A percentile compares a stretch with the other conserved stretches of the same genome.
These are phyloP conservation scores for Xylaria sp. DNA, from an alignment of 2,329 filamentous ascomycete species.

Conservation along the genomic window DNA sequence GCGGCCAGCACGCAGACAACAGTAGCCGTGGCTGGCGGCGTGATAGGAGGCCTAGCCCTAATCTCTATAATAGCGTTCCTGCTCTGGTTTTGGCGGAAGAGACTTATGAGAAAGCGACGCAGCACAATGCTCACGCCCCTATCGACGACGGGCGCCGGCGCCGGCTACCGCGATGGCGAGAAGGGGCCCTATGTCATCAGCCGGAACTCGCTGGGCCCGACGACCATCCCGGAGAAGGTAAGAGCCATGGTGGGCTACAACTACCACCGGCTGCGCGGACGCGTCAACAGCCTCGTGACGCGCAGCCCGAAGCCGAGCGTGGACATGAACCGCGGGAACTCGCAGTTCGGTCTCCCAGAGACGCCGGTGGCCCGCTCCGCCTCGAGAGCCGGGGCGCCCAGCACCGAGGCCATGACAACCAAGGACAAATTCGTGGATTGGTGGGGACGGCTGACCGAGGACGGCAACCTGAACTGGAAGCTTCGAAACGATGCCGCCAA, in stretches of 20 bases:
- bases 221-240: conserved; percentile 57
- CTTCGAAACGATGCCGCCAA: conserved; percentile 46
- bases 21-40: conserved; percentile 62
- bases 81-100: conserved; percentile 63
- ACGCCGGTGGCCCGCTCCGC: conserved; percentile 53
- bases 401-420: conserved; percentile 42
- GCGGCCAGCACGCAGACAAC: conserved; percentile 51
- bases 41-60: conserved; percentile 62
- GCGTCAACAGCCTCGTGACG: conserved; percentile 49
- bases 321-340: conserved; percentile 64
- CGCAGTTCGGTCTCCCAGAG: conserved; percentile 58
- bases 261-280: conserved; percentile 52
- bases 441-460: conserved; percentile 58
- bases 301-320: conserved; percentile 55
- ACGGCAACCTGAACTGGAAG: conserved; percentile 54
- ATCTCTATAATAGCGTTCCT: conserved; percentile 60
- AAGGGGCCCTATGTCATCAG: conserved; percentile 56
- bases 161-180: conserved; percentile 40
- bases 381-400: conserved; percentile 44
- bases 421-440: conserved; percentile 58
- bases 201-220: conserved; percentile 62
- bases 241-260: conserved; percentile 55
- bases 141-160: conserved; percentile 51
- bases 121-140: conserved; percentile 63
- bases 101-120: conserved; percentile 55